Base-by-base conservation (phyloP, 2,329 filamentous ascomycete species). In the Ceratocystis destructans region DNA sequence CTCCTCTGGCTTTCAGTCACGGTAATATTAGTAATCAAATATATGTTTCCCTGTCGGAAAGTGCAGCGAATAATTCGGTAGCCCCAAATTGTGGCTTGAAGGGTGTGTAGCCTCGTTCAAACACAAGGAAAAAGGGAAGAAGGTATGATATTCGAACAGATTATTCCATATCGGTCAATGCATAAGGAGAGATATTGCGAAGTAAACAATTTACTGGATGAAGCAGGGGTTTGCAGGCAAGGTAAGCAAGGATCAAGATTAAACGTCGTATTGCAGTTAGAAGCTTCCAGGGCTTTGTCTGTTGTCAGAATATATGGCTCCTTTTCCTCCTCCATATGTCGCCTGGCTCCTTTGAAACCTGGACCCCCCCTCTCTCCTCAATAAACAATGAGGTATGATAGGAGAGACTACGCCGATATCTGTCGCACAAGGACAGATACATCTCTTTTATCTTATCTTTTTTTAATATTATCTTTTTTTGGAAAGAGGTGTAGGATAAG, bases 241-340 rank as follows among this genome's bases (percentile, higher is more conserved):
- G 17, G 28, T 33, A 31, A 59, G 28, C 25, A 37, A 12, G 28
- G 55, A 59, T 59, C 28, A 59, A 59, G 28, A 33, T 59, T 20
- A 15, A 59, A 59, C 17, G 55, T 59, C 55, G 55, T 59, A 59
- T 59, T 59, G 55, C 55, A 53, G 55, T 17, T 20, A 25, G 12
- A 25, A n/a, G 55, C 55, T 59, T 37, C 55, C 48, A 53, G 48
- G 48, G 48, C 15, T 53, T 53, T 59, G 28, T 31, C 17, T 41
- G 37, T 41, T 41, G 37, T 41, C 37, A 41, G 37, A 41, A 41
- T 41, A 41, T 10, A 41, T 41, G 37, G 37, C 37, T 41, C 37
- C 37, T 41, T 41, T 41, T 41, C 37, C 37, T 41, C 37, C 37
- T 41, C 37, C 37, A 41, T 41, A 15, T 41, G 37, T 41, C 37